phyloP scores from a whole-genome alignment of 352 stramenopile genomes.

The Phytophthora melonis region DNA sequence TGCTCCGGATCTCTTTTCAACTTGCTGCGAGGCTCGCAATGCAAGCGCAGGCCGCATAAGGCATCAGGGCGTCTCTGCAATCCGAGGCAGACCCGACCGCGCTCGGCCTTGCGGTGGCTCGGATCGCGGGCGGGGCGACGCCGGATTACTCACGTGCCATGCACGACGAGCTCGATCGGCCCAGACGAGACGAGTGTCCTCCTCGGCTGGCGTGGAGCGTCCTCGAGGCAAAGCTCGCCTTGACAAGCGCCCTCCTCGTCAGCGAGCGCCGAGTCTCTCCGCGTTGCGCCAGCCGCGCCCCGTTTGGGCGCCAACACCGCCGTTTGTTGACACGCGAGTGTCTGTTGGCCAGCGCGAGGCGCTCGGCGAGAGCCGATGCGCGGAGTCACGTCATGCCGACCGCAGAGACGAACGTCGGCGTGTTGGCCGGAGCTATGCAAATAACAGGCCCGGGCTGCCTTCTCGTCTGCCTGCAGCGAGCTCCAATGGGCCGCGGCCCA shows the following conservation, averaged over 20 bases:
- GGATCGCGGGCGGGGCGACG: neutral
- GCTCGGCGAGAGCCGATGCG: slow-evolving; percentile 2
- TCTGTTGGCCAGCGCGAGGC: slow-evolving; percentile 16
- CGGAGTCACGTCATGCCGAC: slow-evolving; percentile 24
- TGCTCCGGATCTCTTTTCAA: slow-evolving; percentile 42
- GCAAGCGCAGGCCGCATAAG: slow-evolving; percentile 34
- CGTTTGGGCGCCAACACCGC: slow-evolving; percentile 35
- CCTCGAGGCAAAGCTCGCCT: slow-evolving; percentile 9
- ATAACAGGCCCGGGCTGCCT: slow-evolving; percentile 36
- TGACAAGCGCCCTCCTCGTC: slow-evolving; percentile 30
- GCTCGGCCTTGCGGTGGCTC: neutral
- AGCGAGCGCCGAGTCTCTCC: slow-evolving; percentile 32
- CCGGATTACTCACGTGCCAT: slow-evolving; percentile 11
- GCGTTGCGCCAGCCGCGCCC: slow-evolving; percentile 27
- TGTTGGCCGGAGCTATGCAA: slow-evolving; percentile 41
- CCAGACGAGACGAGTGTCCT: slow-evolving; percentile 31
- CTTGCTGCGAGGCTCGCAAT: slow-evolving; percentile 22
- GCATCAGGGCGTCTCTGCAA: slow-evolving; percentile 42
- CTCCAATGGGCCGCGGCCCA: slow-evolving; percentile 21
- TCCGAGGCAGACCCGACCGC: slow-evolving; percentile 9
- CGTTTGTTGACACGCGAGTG: slow-evolving; percentile 36
- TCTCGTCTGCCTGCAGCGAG: neutral
- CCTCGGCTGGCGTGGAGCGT: slow-evolving; percentile 21
- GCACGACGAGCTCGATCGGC: slow-evolving; percentile 19
- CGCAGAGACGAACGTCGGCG: neutral